These are phyloP conservation scores for Solanum sitiens DNA, from an alignment of 257 asterid genomes.

Conservation along the genomic window DNA sequence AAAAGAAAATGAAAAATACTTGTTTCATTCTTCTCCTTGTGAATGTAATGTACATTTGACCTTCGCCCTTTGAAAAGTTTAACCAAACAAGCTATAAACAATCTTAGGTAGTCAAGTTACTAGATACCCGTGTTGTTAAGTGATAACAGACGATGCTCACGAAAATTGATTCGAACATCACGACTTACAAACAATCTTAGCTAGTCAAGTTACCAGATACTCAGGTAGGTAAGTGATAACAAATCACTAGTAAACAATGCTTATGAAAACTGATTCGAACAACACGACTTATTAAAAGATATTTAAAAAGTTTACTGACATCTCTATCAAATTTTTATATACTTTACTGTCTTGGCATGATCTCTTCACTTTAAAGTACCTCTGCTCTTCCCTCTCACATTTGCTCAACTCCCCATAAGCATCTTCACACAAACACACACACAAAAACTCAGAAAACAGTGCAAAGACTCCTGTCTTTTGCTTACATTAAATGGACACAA, in stretches of 20 bases:
- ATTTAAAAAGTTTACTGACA: background rate
- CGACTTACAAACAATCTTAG: background rate
- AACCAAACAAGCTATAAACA: background rate
- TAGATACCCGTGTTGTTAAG: fast-evolving
- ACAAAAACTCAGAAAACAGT: background rate
- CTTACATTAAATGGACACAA: slow-evolving; percentile 19
- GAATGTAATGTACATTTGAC: background rate
- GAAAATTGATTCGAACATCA: background rate
- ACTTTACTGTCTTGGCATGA: slow-evolving; percentile 46
- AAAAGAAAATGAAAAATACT: background rate
- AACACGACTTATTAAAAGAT: background rate
- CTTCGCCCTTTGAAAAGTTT: background rate
- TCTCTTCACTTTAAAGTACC: slow-evolving; percentile 41
- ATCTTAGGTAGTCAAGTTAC: background rate
- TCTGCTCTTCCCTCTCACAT: slow-evolving; percentile 12
- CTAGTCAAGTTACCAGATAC: background rate
- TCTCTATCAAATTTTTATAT: slow-evolving; percentile 11
- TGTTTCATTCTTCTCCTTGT: background rate
- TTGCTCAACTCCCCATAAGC: slow-evolving; percentile 26
- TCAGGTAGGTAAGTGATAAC: background rate
- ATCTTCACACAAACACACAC: slow-evolving; percentile 8
- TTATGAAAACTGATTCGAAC: background rate
- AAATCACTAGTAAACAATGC: background rate
- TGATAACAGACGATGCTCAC: background rate
- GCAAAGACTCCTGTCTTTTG: background rate